Base-by-base conservation (phyloP, 1,139 yeast genomes). In the Starmera stellimalicola region DNA sequence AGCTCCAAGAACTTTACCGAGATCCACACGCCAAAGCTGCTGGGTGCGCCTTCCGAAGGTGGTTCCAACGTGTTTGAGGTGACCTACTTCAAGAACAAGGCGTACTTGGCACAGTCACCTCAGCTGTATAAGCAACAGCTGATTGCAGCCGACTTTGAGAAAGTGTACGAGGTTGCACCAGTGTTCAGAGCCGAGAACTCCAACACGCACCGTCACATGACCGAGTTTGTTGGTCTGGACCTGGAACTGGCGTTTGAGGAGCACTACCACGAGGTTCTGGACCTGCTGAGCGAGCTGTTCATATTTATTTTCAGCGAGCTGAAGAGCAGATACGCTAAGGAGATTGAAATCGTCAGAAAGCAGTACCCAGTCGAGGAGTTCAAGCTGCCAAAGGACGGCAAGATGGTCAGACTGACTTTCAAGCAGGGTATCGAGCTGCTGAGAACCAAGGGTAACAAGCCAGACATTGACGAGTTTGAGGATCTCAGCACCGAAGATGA, bases 151-250 rank as follows among this genome's bases (percentile, higher is more conserved):
- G 99, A 91, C 64, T 91, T 91, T 53, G 98, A 91, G 65, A 77
- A 73, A 52, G 99, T 91, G 33, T 93, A 77, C 55, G 99, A 91
- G 66, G 73, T 91, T 51, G 97, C 93, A 2, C 97, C 99, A 32
- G 98, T 91, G 36, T 91, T 91, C 73, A 77, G 99, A 63, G 99
- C 99, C 38, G 99, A 91, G 63, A 91, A 91, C 70, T 88, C 97
- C 44, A 87, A 91, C 67, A 91, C 98, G 19, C 97, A 91, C 62
- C 88, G 99, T 65, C 99, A 91, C 63, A 81, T 91, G 95, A 91
- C 99, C 38, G 99, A 91, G 63, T 91, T 91, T 61, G 83, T 82
- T 40, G 99, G 99, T 38, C 77, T 93, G 53, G 99, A 91, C 70
- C 65, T 91, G 66, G 99, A 91, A 63, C 85, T 93, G 95, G 83